Evolutionary conservation across 2,329 filamentous ascomycete genomes (phyloP), one percentile per base, ranked within the genome.

Genomic region (Rhytidhysteron rufulum): DNA sequence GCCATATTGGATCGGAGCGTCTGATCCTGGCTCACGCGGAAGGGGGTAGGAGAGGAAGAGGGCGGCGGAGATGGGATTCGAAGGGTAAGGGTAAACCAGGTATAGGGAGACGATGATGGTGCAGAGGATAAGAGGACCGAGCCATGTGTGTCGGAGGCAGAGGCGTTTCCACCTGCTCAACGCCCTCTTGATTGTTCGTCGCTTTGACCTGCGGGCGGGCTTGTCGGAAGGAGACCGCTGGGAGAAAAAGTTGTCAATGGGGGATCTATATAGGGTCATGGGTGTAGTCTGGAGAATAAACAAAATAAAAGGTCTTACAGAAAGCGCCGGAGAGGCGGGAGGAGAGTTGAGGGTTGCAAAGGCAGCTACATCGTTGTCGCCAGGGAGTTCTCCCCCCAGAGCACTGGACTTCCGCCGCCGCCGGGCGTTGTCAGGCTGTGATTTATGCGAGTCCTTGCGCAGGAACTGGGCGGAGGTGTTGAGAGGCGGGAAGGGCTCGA

Each of bases 11-110:
- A 63, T 61, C 4, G 64, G 62, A 3, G 48, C 50, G 35, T 72
- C 66, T 4, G 69, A 69, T 41, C 61, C 68, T 39, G 65, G 65
- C 16, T 68, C 61, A 43, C 67, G 70, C 13, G 85, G 79, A 43
- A 90, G 74, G 41, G 80, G 79, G 71, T 97, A 97, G 37, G 89
- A 93, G 45, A 96, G 82, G 75, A 95, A 95, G 65, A 96, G 82
- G 65, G 88, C 89, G 66, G 75, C 77, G 68, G 87, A 77, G 49
- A 95, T 65, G 10, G 86, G 86, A 65, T 96, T 96, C 42, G 83
- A 80, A 45, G 83, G 74, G 53, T 78, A 80, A 4, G 90, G 91
- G 61, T 89, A 85, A 58, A 87, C 62, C 50, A 81, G 79, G 68
- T 91, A 96, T 45, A 80, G 73, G 36, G 74, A 67, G 44, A 86